Percentiles rank a stretch among this genome's conserved stretches.
Evolutionary conservation across 2,329 filamentous ascomycete species (phyloP).

Genomic region (Endothia cerciana): DNA sequence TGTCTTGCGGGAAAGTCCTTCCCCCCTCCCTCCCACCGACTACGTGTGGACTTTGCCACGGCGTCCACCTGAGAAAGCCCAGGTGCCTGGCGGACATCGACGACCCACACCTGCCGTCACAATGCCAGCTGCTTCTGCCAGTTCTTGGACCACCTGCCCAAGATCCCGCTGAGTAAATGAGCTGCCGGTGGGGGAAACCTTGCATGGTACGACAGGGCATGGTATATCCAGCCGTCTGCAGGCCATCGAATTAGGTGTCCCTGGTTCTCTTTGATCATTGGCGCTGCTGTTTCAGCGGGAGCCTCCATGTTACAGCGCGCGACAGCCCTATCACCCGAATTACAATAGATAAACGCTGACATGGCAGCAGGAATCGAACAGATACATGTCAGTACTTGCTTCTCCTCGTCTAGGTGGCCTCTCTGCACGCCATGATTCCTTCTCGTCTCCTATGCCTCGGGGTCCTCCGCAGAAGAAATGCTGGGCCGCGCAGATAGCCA

Average conservation of each 20-base stretch:
- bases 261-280: conserved; percentile 9
- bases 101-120: not conserved
- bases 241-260: not conserved
- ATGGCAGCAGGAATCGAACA: conserved; percentile 17
- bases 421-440: not conserved
- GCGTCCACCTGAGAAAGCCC: not conserved
- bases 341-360: conserved; percentile 27
- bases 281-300: conserved; percentile 12
- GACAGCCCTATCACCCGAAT: conserved; percentile 9
- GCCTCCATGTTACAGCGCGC: conserved; percentile 17
- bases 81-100: not conserved
- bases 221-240: conserved; percentile 5
- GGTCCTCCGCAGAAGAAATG: not conserved
- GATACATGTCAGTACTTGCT: conserved; percentile 28
- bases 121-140: not conserved
- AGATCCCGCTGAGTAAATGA: conserved; percentile 6
- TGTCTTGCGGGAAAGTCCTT: not conserved
- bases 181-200: conserved; percentile 18
- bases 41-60: not conserved
- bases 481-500: not conserved
- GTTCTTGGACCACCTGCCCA: not conserved
- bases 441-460: not conserved
- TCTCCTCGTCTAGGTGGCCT: conserved; percentile 19
- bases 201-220: conserved; percentile 21
- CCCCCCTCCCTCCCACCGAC: too few relatives aligned